Conservation (phyloP, 1,284 basidiomycete species). For the Puccinia novopanici region DNA sequence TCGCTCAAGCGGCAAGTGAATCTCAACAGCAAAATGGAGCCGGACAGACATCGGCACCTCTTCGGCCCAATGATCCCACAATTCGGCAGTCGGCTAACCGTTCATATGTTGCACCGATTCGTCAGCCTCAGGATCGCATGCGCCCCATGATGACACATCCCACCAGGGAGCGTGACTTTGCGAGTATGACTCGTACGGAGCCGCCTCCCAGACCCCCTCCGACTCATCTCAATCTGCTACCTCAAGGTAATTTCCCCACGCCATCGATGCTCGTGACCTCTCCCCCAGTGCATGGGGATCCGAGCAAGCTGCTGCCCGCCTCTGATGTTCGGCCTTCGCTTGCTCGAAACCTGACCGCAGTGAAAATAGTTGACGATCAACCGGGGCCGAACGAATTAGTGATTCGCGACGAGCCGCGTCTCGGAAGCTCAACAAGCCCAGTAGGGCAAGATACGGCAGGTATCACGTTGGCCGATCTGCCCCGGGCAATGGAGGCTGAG, state of each 20-base stretch:
- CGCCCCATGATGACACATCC: neutral
- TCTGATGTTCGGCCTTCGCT: constrained; percentile 51
- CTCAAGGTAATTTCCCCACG: constrained; percentile 40
- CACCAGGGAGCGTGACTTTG: constrained; percentile 34
- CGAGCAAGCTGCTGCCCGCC: constrained; percentile 27
- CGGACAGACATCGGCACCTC: constrained; percentile 47
- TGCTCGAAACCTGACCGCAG: constrained; percentile 55
- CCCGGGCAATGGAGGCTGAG: constrained; percentile 85
- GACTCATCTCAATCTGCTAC: constrained; percentile 46
- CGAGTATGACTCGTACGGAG: constrained; percentile 24
- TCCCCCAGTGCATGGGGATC: constrained; percentile 13
- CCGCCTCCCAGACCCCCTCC: constrained; percentile 45
- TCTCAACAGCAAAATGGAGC: constrained; percentile 58
- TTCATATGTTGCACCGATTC: constrained; percentile 56
- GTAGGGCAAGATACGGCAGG: constrained; percentile 31
- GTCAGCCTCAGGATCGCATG: constrained; percentile 40
- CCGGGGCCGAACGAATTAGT: constrained; percentile 29
- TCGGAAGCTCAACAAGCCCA: constrained; percentile 8
- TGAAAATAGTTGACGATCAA: constrained; percentile 56
- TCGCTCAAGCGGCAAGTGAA: constrained; percentile 69
- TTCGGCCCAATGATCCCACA: constrained; percentile 53
- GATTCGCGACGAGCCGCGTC: neutral
- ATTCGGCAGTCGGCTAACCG: constrained; percentile 57
- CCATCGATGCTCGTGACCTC: constrained; percentile 19
- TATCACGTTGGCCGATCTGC: constrained; percentile 92